Evolutionary conservation across 257 asterid species (phyloP), one percentile per base, ranked within the genome.

Genomic region (Forsythia suspensa): DNA sequence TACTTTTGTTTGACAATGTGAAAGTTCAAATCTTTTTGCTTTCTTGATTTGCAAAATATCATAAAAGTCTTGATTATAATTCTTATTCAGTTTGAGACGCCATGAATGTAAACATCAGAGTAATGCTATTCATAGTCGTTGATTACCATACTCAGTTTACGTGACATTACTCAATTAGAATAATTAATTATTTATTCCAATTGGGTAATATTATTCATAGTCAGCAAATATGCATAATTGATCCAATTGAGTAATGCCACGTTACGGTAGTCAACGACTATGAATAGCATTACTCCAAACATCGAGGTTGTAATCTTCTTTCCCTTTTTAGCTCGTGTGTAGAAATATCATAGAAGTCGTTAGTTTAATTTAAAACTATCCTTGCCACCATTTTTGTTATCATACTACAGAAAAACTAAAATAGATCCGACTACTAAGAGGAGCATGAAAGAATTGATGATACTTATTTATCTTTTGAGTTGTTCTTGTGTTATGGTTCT

Each of bases 401-500:
- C 21, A 34, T 63, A 72, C 70, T 70, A 63, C 6, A 40, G 34
- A 43, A 48, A 73, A 63, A 4, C 43, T 63, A 77, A 65, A 80
- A 10, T 73, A 10, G 37, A 41, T 71, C 55, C 41, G 39, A 69
- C 41, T 61, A 15, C 70, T 77, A 72, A 34, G 59, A 15, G 8
- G 52, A 41, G 74, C 71, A 63, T 61, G 81, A 43, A 71, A 52
- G 52, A 72, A 46, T 46, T 46, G 13, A 75, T 71, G 38, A 13
- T 61, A 29, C 18, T 61, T 6, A 24, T 48, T 37, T 61, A 52
- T 59, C n/a, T 39, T 48, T 41, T 83, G 46, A 29, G 37, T 59
- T 70, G 13, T 71, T 75, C 80, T 77, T 69, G 69, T 77, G 52
- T 3, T 11, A 61, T 63, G 78, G 78, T 70, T 48, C 48, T 80